These are phyloP conservation scores for Guadua angustifolia DNA, from an alignment of 176 grass and related monocot genomes.

Conservation along the genomic window DNA sequence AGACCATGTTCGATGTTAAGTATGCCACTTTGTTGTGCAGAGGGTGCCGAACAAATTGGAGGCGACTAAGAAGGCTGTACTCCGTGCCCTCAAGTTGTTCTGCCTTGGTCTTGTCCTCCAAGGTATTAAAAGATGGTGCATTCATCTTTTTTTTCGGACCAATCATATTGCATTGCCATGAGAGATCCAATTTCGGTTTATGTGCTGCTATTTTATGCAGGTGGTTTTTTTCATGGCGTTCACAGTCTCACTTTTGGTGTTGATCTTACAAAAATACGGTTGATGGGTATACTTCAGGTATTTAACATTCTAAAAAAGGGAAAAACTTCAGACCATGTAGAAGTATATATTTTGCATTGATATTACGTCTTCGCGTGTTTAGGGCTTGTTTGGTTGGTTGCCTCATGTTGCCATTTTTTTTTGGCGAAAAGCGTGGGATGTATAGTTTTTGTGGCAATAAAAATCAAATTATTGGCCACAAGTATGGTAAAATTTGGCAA, in stretches of 20 bases:
- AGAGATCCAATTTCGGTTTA: background rate
- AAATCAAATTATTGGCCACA: too few species aligned
- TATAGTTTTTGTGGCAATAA: too few species aligned
- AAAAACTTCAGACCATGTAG: background rate
- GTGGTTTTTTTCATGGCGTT: conserved; percentile 68
- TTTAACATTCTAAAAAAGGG: background rate
- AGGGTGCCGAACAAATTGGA: conserved; percentile 50
- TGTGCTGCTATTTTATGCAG: conserved; percentile 32
- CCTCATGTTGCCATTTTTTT: too few species aligned
- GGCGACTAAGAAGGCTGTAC: conserved; percentile 63
- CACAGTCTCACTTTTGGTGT: conserved; percentile 62
- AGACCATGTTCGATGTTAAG: background rate
- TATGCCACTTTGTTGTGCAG: conserved; percentile 39
- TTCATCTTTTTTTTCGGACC: background rate
- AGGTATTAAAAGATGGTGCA: conserved; percentile 40
- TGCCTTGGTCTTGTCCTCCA: conserved; percentile 70
- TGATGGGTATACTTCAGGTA: conserved; percentile 49
- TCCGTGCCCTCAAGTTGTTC: conserved; percentile 63
- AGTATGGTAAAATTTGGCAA: too few species aligned
- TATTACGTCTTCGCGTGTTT: background rate
- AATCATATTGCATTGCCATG: background rate
- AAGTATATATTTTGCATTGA: background rate
- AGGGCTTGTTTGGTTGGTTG: too few species aligned
- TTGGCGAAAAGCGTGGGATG: too few species aligned
- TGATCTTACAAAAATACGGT: conserved; percentile 52